Evolutionary conservation across 2,329 filamentous ascomycete genomes (phyloP), one percentile per base, ranked within the genome.

Genomic region (Cercospora sp.): DNA sequence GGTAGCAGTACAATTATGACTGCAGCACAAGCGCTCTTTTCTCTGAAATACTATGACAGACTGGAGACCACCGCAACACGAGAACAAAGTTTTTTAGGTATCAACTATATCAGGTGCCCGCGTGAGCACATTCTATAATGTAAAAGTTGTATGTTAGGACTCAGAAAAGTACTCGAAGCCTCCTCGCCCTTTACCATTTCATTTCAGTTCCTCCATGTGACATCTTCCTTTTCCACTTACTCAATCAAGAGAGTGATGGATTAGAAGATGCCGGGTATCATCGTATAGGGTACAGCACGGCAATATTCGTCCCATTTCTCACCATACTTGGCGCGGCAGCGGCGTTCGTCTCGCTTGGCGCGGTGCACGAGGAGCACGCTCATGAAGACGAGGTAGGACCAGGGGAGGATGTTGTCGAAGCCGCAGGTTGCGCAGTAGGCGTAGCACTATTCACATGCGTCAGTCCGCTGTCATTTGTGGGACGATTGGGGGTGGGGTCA

Each of bases 391-490:
- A 72, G 67, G 53, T 72, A 71, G 7, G 67, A 69, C 67, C 69
- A 72, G 12, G 71, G 71, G 55, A 72, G 45, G 26, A 71, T 60
- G 45, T 68, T 42, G 33, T 48, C 45, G 59, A 71, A 67, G 13
- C 69, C 71, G 45, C 71, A 72, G n/a, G 71, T 71, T 18, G 66
- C 69, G 48, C 69, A 72, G 55, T 68, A 70, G 9, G 71, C 71
- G 58, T 65, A 71, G 57, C 63, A 64, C 66, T 70, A 60, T 26
- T 31, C 28, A 26, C 42, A 1, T n/a, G 5, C 12, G 45, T 64
- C 45, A 67, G 60, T 60, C 20, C 31, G 13, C 5, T 39, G 12
- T 39, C 13, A 4, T 39, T 39, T 16, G 10, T 12, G 33, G 13
- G 10, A 16, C 3, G 33, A 39, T 42, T n/a, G n/a, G 16, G 36